Conservation (phyloP, 108 stramenopile genomes). For the Cyclostephanos invisitatus region DNA sequence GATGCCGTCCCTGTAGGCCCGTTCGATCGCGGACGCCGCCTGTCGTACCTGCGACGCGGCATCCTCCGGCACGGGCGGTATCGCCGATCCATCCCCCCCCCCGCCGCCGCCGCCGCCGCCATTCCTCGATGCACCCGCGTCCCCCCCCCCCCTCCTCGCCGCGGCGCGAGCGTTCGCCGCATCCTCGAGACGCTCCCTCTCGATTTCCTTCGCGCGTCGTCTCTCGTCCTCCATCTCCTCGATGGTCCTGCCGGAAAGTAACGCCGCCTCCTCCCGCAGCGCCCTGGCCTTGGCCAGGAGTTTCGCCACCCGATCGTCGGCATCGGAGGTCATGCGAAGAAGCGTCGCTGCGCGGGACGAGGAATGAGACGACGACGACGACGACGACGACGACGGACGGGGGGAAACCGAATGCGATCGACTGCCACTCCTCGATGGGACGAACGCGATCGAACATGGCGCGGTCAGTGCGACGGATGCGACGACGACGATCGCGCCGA, state of each 20-base stretch:
- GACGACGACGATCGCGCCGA: not conserved
- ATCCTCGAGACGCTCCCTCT: conserved; percentile 21
- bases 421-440: too few species aligned
- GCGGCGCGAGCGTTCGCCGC: conserved; percentile 17
- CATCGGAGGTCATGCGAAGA: not conserved
- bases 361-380: not conserved
- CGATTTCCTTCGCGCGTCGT: conserved; percentile 35
- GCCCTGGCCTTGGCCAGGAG: conserved; percentile 64
- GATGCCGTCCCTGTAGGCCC: conserved; percentile 72
- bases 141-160: conserved; percentile 18
- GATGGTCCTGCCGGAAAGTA: conserved; percentile 70
- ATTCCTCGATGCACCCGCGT: not conserved
- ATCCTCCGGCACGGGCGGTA: conserved; percentile 54
- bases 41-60: conserved; percentile 65
- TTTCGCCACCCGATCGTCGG: conserved; percentile 53
- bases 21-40: conserved; percentile 71
- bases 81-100: conserved; percentile 13
- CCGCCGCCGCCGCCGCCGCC: not conserved
- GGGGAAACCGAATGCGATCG: not conserved
- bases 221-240: conserved; percentile 75
- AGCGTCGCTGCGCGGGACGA: not conserved
- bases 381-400: not conserved
- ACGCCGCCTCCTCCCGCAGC: conserved; percentile 75
- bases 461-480: not conserved
- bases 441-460: not conserved